phyloP scores from a whole-genome alignment of 352 stramenopile genomes.

The Pythium apleroticum region DNA sequence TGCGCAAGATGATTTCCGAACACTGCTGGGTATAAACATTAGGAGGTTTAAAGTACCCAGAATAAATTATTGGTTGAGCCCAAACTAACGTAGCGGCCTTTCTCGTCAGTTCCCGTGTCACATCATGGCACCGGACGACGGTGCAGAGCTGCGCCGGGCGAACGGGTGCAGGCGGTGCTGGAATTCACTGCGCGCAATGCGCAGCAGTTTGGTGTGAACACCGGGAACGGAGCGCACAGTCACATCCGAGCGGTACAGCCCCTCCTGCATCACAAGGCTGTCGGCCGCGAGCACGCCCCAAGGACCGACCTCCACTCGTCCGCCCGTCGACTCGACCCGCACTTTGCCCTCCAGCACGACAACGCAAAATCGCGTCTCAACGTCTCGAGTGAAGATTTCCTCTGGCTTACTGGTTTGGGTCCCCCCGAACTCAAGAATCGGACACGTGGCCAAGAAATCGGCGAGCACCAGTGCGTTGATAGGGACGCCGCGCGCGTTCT shows the following conservation, averaged over 20 bases:
- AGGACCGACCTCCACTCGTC: conserved; percentile 33
- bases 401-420: conserved; percentile 16
- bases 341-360: conserved; percentile 41
- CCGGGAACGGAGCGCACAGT: conserved; percentile 34
- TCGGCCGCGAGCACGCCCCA: conserved; percentile 41
- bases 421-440: conserved; percentile 34
- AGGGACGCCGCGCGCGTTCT: conserved; percentile 29
- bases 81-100: not conserved
- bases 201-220: conserved; percentile 28
- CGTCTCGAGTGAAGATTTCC: conserved; percentile 29
- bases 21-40: not conserved
- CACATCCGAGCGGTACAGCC: conserved; percentile 38
- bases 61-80: not conserved
- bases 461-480: conserved; percentile 29
- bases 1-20: not conserved
- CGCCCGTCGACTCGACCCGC: conserved; percentile 29
- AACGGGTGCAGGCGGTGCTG: conserved; percentile 41
- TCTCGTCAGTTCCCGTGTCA: not conserved
- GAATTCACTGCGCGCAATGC: conserved; percentile 43
- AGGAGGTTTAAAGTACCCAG: conserved; percentile 5
- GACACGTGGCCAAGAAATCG: conserved; percentile 31
- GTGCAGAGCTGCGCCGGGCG: conserved; percentile 26
- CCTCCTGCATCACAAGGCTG: conserved; percentile 45
- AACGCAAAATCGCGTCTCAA: conserved; percentile 34
- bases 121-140: conserved; percentile 5